Evolutionary conservation across 1,284 basidiomycete species (phyloP).

Genomic region (Naganishia liquefaciens): DNA sequence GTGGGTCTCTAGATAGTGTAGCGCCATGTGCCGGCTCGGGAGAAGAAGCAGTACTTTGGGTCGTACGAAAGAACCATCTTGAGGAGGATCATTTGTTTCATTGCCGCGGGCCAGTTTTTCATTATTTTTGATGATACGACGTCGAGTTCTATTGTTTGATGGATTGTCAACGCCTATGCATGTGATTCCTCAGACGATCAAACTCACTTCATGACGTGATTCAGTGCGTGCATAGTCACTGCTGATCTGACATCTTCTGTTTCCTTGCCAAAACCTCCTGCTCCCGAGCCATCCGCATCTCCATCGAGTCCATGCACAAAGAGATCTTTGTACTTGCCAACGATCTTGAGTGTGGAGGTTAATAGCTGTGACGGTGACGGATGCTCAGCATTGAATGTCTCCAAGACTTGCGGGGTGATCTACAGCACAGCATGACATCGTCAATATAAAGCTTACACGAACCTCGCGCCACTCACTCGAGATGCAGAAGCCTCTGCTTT

Average conservation of each 20-base stretch:
- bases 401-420: slow-evolving; percentile 65
- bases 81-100: slow-evolving; percentile 41
- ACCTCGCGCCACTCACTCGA: slow-evolving; percentile 2
- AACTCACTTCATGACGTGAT: slow-evolving; percentile 79
- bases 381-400: slow-evolving; percentile 57
- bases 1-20: slow-evolving; percentile 70
- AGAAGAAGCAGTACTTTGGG: slow-evolving; percentile 89
- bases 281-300: slow-evolving; percentile 51
- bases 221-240: slow-evolving; percentile 71
- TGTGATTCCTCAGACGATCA: background rate
- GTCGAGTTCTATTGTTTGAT: slow-evolving; percentile 71
- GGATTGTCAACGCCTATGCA: background rate
- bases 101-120: slow-evolving; percentile 73
- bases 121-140: slow-evolving; percentile 89
- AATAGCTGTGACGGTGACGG: slow-evolving; percentile 62
- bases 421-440: no score
- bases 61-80: slow-evolving; percentile 76
- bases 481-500: slow-evolving; percentile 33
- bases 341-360: slow-evolving; percentile 61
- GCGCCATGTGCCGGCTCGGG: slow-evolving; percentile 86
- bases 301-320: slow-evolving; percentile 65
- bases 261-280: slow-evolving; percentile 41
- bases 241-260: slow-evolving; percentile 63
- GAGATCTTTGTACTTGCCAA: slow-evolving; percentile 66
- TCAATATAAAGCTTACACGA: no score